Percentiles rank a stretch among this genome's conserved stretches.
These are phyloP conservation scores for Pluteus cervinus DNA, from an alignment of 768 basidiomycete species.

Conservation along the genomic window DNA sequence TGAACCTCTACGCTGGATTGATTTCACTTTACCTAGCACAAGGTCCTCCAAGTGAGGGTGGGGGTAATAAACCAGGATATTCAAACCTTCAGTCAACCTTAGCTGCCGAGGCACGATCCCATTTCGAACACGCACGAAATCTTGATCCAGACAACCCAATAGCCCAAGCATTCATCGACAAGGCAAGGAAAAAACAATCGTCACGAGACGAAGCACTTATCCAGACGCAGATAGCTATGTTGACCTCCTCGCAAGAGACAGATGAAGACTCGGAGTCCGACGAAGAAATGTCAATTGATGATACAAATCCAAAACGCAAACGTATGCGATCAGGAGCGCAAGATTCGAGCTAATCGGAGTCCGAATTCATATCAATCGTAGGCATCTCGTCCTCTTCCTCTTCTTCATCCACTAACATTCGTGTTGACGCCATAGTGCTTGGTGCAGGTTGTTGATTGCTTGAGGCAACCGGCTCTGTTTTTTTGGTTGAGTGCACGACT, in stretches of 20 bases:
- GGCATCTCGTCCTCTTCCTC: slow-evolving; percentile 78
- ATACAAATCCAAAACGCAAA: slow-evolving; percentile 28
- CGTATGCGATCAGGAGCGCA: slow-evolving; percentile 13
- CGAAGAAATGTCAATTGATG: slow-evolving; percentile 18
- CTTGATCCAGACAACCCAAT: slow-evolving; percentile 56
- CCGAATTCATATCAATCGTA: slow-evolving; percentile 69
- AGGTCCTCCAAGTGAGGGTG: slow-evolving; percentile 13
- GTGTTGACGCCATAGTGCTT: no score
- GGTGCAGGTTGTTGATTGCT: slow-evolving; percentile 6
- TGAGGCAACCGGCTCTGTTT: no score
- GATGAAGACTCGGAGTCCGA: slow-evolving; percentile 15
- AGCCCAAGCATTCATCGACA: slow-evolving; percentile 44
- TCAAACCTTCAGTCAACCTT: slow-evolving; percentile 13
- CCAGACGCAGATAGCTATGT: no score
- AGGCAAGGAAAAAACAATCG: slow-evolving; percentile 27
- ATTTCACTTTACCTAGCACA: slow-evolving; percentile 61
- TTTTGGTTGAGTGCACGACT: no score
- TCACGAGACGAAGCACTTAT: no score
- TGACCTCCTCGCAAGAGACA: no score
- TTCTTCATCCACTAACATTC: no score
- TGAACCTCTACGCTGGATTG: slow-evolving; percentile 83
- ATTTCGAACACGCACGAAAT: slow-evolving; percentile 56
- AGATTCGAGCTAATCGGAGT: slow-evolving; percentile 54
- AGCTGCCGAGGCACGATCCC: slow-evolving; percentile 52
- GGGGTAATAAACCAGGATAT: slow-evolving; percentile 2